phyloP scores from a whole-genome alignment of 2,329 filamentous ascomycete genomes.

The Thielaviopsis punctulata region DNA sequence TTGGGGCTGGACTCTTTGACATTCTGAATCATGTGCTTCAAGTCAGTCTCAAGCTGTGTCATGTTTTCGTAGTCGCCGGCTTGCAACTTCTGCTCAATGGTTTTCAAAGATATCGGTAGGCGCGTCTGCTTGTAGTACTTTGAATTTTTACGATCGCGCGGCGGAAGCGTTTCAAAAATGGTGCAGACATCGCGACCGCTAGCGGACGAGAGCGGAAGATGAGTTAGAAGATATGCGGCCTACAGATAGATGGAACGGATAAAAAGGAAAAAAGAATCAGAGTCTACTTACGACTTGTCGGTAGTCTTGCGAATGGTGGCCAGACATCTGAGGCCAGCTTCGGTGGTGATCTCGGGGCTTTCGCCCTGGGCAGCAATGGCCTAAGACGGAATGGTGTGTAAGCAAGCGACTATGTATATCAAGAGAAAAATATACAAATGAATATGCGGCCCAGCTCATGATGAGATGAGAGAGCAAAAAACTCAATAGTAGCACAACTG shows the following conservation, averaged over 20 bases:
- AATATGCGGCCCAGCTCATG: background rate
- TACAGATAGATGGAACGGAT: slow-evolving; percentile 27
- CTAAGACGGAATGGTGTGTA: slow-evolving; percentile 25
- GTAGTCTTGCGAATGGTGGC: slow-evolving; percentile 58
- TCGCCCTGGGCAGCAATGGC: slow-evolving; percentile 31
- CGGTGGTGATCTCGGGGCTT: slow-evolving; percentile 49
- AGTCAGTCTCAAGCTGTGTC: slow-evolving; percentile 62
- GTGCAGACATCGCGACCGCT: slow-evolving; percentile 59
- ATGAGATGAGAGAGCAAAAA: background rate
- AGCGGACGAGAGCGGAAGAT: slow-evolving; percentile 14
- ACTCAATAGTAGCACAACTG: no score
- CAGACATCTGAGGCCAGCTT: slow-evolving; percentile 55
- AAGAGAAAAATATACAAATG: no score
- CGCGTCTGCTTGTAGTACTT: slow-evolving; percentile 65
- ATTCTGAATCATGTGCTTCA: slow-evolving; percentile 77
- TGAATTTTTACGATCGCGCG: slow-evolving; percentile 38
- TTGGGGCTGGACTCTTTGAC: slow-evolving; percentile 71
- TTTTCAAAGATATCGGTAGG: slow-evolving; percentile 63
- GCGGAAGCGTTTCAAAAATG: slow-evolving; percentile 57
- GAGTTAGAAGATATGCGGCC: slow-evolving; percentile 46
- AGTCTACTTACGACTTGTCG: slow-evolving; percentile 56
- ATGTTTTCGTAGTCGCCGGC: slow-evolving; percentile 51
- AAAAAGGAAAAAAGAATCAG: slow-evolving; percentile 12
- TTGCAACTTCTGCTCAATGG: slow-evolving; percentile 58
- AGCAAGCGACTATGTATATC: slow-evolving; percentile 4